phyloP scores from a whole-genome alignment of 768 basidiomycete genomes.

The Omphalotus guepiniiformis region DNA sequence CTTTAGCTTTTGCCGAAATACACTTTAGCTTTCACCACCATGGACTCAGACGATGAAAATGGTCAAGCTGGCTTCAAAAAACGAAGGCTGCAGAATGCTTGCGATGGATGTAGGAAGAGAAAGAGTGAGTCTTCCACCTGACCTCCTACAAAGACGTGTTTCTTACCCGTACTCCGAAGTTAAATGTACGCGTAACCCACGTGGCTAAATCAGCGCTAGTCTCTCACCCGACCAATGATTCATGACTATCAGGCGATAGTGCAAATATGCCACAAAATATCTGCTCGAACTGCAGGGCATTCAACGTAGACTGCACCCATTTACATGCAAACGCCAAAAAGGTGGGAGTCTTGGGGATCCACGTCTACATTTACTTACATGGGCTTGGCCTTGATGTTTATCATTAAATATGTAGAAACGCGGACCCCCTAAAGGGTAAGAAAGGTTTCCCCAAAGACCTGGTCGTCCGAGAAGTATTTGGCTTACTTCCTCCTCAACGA shows the following conservation, averaged over 20 bases:
- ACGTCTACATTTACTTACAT: background rate
- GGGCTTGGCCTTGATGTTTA: no score
- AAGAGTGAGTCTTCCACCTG: background rate
- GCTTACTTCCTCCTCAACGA: background rate
- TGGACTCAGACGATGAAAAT: background rate
- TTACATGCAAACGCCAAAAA: conserved; percentile 39
- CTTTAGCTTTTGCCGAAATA: no score
- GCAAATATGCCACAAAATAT: conserved; percentile 37
- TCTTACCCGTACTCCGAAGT: no score
- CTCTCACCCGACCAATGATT: background rate
- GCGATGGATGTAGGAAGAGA: background rate
- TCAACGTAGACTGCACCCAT: conserved; percentile 39
- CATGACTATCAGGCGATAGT: conserved; percentile 34
- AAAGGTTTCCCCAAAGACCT: background rate
- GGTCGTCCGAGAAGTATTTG: background rate
- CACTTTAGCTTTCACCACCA: background rate
- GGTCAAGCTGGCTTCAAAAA: background rate
- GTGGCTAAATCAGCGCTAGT: background rate
- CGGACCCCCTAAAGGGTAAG: conserved; percentile 36
- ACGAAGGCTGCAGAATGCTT: background rate
- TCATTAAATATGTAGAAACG: conserved; percentile 17
- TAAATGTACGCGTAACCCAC: no score
- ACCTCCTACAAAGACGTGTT: no score
- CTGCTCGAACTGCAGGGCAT: conserved; percentile 41
- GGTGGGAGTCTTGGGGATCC: conserved; percentile 1